Evolutionary conservation across 2,329 filamentous ascomycete genomes (phyloP).

Genomic region (Neospermospora avenae): DNA sequence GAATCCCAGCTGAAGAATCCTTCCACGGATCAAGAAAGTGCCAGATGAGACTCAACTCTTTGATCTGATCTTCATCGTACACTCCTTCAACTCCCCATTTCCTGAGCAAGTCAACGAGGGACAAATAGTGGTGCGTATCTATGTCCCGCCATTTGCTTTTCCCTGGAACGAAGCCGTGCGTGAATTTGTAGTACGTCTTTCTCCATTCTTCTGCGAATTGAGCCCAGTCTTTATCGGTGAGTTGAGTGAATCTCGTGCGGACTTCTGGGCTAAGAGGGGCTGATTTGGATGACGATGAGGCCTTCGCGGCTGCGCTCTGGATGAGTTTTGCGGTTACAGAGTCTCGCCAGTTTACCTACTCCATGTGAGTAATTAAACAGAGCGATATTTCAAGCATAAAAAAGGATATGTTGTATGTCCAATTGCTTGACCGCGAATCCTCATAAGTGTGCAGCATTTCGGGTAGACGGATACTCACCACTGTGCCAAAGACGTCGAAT

Average conservation of each 20-base stretch:
- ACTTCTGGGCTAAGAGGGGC: constrained; percentile 45
- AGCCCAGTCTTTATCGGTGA: constrained; percentile 58
- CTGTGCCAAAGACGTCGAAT: constrained; percentile 78
- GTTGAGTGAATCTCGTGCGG: constrained; percentile 45
- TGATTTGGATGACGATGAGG: constrained; percentile 45
- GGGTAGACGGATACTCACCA: constrained; percentile 39
- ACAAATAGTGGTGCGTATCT: constrained; percentile 67
- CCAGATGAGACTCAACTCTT: constrained; percentile 66
- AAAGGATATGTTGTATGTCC: neutral
- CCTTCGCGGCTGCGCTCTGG: constrained; percentile 46
- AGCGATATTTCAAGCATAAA: neutral
- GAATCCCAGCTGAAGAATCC: constrained; percentile 57
- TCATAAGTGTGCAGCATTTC: neutral
- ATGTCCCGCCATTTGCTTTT: constrained; percentile 60
- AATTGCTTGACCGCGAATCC: neutral
- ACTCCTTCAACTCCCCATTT: constrained; percentile 54
- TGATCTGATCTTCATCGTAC: constrained; percentile 60
- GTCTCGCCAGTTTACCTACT: constrained; percentile 64
- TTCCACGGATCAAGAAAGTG: constrained; percentile 69
- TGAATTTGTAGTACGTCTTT: constrained; percentile 60
- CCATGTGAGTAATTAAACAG: neutral
- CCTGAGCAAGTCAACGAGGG: constrained; percentile 56
- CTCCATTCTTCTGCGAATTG: constrained; percentile 70
- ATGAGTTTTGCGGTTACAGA: constrained; percentile 60
- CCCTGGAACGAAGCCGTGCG: constrained; percentile 46